Evolutionary conservation across 805 yeast genomes (phyloP).

Genomic region (Metschnikowia hibisci): DNA sequence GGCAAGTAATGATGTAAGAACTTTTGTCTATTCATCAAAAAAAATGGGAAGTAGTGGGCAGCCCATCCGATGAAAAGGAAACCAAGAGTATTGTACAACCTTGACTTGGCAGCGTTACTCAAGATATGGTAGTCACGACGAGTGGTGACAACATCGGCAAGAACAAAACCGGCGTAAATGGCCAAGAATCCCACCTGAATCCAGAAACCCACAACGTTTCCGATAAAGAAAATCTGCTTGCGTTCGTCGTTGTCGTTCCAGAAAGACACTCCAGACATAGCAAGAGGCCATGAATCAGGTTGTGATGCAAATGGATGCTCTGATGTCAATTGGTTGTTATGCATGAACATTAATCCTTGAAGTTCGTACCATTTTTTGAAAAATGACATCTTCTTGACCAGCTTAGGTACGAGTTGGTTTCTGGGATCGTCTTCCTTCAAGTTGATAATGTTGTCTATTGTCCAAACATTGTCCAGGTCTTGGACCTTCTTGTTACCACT

Average conservation of each 20-base stretch:
- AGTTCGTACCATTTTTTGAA: constrained; percentile 85
- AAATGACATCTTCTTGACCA: constrained; percentile 63
- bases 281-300: constrained; percentile 89
- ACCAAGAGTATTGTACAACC: constrained; percentile 73
- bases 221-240: constrained; percentile 83
- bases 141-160: constrained; percentile 72
- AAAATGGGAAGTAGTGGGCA: constrained; percentile 87
- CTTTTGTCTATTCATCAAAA: constrained; percentile 87
- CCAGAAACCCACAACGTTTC: constrained; percentile 92
- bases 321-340: constrained; percentile 79
- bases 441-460: constrained; percentile 62
- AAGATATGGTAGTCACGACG: constrained; percentile 65
- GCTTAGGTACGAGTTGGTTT: constrained; percentile 59
- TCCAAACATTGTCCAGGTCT: constrained; percentile 72
- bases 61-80: constrained; percentile 86
- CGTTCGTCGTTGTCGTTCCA: constrained; percentile 73
- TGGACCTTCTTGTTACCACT: constrained; percentile 85
- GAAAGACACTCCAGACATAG: constrained; percentile 88
- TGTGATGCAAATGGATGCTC: constrained; percentile 95
- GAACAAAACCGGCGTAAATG: constrained; percentile 56
- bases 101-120: constrained; percentile 58
- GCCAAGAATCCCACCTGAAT: constrained; percentile 63
- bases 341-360: constrained; percentile 84
- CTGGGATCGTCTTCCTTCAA: constrained; percentile 54
- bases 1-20: constrained; percentile 94